phyloP scores from a whole-genome alignment of 2,329 filamentous ascomycete genomes.

The Calonectria pseudoreteaudii region DNA sequence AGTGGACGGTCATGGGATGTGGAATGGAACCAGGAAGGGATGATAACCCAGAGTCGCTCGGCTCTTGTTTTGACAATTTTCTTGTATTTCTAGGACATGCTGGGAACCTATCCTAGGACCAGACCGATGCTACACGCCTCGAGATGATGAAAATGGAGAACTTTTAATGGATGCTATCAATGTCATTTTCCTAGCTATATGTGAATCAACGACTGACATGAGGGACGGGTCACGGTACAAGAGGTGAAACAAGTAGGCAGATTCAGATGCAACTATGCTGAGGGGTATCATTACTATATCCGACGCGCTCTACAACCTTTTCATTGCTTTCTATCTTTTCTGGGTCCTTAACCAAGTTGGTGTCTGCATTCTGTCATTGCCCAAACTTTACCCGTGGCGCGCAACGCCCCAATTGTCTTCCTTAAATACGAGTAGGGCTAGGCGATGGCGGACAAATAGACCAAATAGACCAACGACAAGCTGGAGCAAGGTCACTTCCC shows the following conservation, averaged over 20 bases:
- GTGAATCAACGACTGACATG: neutral
- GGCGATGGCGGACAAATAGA: constrained; percentile 84
- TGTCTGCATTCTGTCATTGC: neutral
- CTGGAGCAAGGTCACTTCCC: constrained; percentile 86
- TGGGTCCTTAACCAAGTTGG: too few species aligned
- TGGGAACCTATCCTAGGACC: constrained; percentile 23
- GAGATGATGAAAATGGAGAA: constrained; percentile 31
- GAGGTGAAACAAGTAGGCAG: neutral
- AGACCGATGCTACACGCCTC: constrained; percentile 30
- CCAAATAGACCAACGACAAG: constrained; percentile 80
- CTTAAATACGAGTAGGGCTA: constrained; percentile 90
- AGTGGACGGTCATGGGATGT: constrained; percentile 19
- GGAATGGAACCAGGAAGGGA: constrained; percentile 18
- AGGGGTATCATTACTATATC: constrained; percentile 31
- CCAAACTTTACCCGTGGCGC: constrained; percentile 32
- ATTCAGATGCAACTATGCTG: neutral
- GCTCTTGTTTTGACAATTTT: constrained; percentile 25
- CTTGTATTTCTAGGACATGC: constrained; percentile 41
- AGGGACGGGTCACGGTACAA: neutral
- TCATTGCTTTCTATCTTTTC: neutral
- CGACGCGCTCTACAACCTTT: neutral
- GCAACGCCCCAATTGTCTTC: constrained; percentile 79
- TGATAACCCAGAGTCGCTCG: constrained; percentile 4
- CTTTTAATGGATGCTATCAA: constrained; percentile 29
- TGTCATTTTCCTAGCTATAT: neutral